Conservation (phyloP, 2,329 filamentous ascomycete genomes). For the Botrytis porri region DNA sequence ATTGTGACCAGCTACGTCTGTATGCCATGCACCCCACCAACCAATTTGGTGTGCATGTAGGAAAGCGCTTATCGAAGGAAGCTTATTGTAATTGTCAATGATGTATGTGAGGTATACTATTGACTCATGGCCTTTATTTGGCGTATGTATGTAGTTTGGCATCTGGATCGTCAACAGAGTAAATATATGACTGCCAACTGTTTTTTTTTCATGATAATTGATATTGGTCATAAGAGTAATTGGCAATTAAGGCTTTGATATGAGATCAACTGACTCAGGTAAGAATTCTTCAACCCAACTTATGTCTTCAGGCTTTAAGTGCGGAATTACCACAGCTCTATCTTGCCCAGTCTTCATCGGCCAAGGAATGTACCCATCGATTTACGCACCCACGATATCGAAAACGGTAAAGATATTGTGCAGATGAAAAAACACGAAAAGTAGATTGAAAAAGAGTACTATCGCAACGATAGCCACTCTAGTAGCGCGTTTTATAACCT, state of each 20-base stretch:
- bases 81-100: slow-evolving; percentile 57
- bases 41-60: slow-evolving; percentile 48
- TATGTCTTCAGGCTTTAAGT: background rate
- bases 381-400: background rate
- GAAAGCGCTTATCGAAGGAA: slow-evolving; percentile 40
- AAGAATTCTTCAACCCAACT: slow-evolving; percentile 8
- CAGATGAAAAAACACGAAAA: background rate
- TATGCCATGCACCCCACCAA: slow-evolving; percentile 33
- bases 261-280: background rate
- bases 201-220: background rate
- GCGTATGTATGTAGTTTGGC: slow-evolving; percentile 49
- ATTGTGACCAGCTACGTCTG: slow-evolving; percentile 23
- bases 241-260: background rate
- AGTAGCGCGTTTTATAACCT: background rate
- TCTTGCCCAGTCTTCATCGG: background rate
- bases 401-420: background rate
- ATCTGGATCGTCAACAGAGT: slow-evolving; percentile 30
- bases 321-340: background rate
- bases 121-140: slow-evolving; percentile 42
- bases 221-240: background rate
- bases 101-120: slow-evolving; percentile 50
- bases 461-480: slow-evolving; percentile 8
- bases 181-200: slow-evolving; percentile 20
- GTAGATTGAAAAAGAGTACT: background rate
- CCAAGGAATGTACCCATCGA: background rate